Conservation (phyloP, 2,329 filamentous ascomycete genomes). For the Malbranchea zuffiana region DNA sequence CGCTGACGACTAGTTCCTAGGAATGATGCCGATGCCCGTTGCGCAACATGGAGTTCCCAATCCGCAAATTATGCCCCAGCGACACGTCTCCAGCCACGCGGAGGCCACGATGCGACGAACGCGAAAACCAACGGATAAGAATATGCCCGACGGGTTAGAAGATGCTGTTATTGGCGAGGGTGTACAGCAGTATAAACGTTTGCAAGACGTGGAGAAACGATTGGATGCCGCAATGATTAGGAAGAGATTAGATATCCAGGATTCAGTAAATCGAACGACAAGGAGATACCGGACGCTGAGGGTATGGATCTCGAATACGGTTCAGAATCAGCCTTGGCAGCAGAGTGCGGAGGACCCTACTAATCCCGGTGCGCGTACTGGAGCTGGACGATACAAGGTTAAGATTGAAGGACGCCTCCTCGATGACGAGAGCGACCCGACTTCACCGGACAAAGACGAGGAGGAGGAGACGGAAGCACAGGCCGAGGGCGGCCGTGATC, state of each 20-base stretch:
- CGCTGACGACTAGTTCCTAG: conserved; percentile 4
- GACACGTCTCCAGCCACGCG: conserved; percentile 28
- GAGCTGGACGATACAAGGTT: conserved; percentile 54
- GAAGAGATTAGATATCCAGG: conserved; percentile 82
- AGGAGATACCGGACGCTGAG: conserved; percentile 79
- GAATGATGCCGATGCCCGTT: conserved; percentile 24
- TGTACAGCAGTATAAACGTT: conserved; percentile 66
- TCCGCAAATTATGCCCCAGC: conserved; percentile 30
- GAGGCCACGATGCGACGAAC: conserved; percentile 61
- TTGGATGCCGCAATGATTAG: conserved; percentile 89
- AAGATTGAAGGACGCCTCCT: conserved; percentile 84
- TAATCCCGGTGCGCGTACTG: conserved; percentile 58
- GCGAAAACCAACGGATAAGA: conserved; percentile 87
- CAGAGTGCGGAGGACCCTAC: conserved; percentile 48
- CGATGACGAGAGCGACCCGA: conserved; percentile 52
- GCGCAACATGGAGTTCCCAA: conserved; percentile 28
- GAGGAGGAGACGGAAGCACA: conserved; percentile 35
- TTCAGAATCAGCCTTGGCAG: conserved; percentile 92
- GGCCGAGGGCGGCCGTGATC: conserved; percentile 32
- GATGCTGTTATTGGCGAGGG: conserved; percentile 71
- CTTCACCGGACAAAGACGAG: conserved; percentile 42
- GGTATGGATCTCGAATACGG: conserved; percentile 91
- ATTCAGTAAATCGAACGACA: conserved; percentile 61
- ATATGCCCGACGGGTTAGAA: conserved; percentile 81
- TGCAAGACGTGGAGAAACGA: conserved; percentile 77